Evolutionary conservation across 192 early-diverging fungal genomes (phyloP).

Genomic region (Podila epigama): DNA sequence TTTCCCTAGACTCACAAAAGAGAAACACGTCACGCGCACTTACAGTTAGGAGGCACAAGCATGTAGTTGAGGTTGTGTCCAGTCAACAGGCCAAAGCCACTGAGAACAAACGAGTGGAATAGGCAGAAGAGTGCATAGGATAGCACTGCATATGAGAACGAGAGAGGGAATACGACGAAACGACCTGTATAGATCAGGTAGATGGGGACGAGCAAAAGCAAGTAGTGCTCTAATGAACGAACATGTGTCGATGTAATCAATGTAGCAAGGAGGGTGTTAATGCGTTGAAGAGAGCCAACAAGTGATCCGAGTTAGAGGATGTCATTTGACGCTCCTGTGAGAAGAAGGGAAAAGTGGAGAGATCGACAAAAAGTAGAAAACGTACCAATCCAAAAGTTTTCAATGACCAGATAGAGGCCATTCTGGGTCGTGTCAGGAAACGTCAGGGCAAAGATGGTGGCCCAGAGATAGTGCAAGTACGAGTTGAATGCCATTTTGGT

Average conservation of each 20-base stretch:
- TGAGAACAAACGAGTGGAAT: conserved; percentile 59
- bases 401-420: conserved; percentile 53
- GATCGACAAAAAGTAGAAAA: neutral
- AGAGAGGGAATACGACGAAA: conserved; percentile 57
- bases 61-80: conserved; percentile 64
- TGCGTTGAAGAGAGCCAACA: no score
- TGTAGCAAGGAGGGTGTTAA: no score
- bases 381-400: conserved; percentile 63
- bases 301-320: no score
- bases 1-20: neutral
- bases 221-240: conserved; percentile 51
- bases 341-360: neutral
- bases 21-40: conserved; percentile 3
- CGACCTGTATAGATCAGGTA: conserved; percentile 62
- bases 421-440: conserved; percentile 61
- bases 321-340: no score
- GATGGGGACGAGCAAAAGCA: conserved; percentile 56
- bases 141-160: conserved; percentile 53
- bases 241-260: no score
- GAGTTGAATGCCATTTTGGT: conserved; percentile 57
- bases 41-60: conserved; percentile 61
- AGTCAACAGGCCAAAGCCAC: conserved; percentile 53
- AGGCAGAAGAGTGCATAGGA: conserved; percentile 57
- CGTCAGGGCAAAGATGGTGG: conserved; percentile 53
- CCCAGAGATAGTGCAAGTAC: conserved; percentile 64